Evolutionary conservation across 495 filamentous ascomycete genomes (phyloP).

Genomic region (Entonaema liquescens): DNA sequence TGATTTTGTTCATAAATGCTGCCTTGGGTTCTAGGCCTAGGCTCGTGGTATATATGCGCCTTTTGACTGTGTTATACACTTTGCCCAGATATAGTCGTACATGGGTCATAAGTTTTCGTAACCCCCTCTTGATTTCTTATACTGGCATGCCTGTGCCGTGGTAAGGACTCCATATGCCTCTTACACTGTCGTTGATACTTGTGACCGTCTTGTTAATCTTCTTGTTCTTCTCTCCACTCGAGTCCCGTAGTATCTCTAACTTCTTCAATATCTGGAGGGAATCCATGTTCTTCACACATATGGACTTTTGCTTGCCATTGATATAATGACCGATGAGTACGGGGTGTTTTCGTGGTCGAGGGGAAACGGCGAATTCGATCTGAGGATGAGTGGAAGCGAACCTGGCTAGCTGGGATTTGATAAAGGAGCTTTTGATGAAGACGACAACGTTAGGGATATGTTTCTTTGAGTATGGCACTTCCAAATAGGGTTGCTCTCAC

Average conservation of each 20-base stretch:
- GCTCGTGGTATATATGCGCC: slow-evolving; percentile 15
- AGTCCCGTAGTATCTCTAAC: slow-evolving; percentile 78
- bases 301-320: slow-evolving; percentile 84
- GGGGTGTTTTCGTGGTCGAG: slow-evolving; percentile 86
- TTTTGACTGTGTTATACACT: slow-evolving; percentile 25
- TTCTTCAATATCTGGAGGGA: slow-evolving; percentile 83
- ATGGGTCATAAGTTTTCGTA: not conserved
- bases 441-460: not conserved
- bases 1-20: slow-evolving; percentile 17
- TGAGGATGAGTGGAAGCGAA: slow-evolving; percentile 86
- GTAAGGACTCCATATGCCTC: slow-evolving; percentile 94
- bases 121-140: slow-evolving; percentile 25
- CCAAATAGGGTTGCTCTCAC: slow-evolving; percentile 61
- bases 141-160: slow-evolving; percentile 70
- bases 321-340: slow-evolving; percentile 86
- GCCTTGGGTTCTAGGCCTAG: not conserved
- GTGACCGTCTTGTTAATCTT: slow-evolving; percentile 80
- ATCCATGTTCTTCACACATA: slow-evolving; percentile 89
- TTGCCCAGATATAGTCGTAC: slow-evolving; percentile 15
- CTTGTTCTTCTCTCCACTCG: slow-evolving; percentile 86
- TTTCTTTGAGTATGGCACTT: not conserved
- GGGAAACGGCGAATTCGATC: slow-evolving; percentile 90
- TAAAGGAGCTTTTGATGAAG: slow-evolving; percentile 69
- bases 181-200: slow-evolving; percentile 89
- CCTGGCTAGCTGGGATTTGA: slow-evolving; percentile 73